phyloP scores from a whole-genome alignment of 805 yeast species.

The Saccharomycopsis selenospora region DNA sequence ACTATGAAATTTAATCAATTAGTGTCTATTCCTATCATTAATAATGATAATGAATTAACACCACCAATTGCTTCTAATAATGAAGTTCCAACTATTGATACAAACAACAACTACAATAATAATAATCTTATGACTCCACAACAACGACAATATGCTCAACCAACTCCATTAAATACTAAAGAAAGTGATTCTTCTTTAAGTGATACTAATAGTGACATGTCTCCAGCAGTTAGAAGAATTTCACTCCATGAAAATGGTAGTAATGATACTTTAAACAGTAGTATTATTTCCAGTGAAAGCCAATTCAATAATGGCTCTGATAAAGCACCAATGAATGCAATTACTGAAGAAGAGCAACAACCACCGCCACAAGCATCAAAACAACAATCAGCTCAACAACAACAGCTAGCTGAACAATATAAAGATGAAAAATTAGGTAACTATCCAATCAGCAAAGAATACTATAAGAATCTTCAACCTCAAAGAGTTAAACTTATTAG shows the following conservation, averaged over 20 bases:
- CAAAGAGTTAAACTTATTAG: conserved; percentile 11
- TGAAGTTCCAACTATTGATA: background rate
- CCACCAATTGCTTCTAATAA: background rate
- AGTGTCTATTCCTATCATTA: background rate
- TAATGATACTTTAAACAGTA: background rate
- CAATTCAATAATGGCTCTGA: background rate
- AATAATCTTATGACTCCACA: background rate
- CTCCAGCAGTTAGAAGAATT: background rate
- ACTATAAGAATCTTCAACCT: conserved; percentile 7
- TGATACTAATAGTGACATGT: background rate
- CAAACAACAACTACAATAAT: background rate
- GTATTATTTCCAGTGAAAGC: background rate
- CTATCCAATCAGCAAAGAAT: background rate
- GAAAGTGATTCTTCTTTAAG: background rate
- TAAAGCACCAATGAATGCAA: background rate
- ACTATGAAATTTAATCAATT: background rate
- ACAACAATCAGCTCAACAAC: background rate
- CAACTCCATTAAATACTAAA: background rate
- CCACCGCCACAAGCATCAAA: background rate
- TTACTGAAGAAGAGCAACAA: background rate
- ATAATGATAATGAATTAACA: too few relatives aligned
- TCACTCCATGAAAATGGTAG: background rate
- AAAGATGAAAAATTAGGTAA: background rate
- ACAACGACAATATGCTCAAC: background rate
- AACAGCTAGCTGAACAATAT: too few relatives aligned